Evolutionary conservation across 129 eudicot genomes (phyloP).

Genomic region (Sambucus nigra): DNA sequence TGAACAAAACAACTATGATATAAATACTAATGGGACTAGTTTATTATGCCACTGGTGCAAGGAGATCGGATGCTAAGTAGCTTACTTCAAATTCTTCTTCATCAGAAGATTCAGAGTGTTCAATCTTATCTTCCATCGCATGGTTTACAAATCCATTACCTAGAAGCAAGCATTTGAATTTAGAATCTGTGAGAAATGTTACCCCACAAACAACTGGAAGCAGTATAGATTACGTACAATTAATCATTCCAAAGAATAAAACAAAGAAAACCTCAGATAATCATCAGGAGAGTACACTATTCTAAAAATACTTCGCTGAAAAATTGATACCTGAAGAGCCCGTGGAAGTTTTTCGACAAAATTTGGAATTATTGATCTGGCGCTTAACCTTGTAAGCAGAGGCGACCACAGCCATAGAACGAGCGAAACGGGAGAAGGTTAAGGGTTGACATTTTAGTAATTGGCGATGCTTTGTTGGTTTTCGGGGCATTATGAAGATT

Average conservation of each 20-base stretch:
- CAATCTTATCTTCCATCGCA: slow-evolving; percentile 2
- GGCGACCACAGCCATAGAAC: slow-evolving; percentile 26
- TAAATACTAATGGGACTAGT: not conserved
- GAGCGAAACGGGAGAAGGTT: slow-evolving; percentile 40
- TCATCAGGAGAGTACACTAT: too few relatives aligned
- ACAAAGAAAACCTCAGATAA: not conserved
- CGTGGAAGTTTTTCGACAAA: slow-evolving; percentile 1
- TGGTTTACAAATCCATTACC: slow-evolving; percentile 12
- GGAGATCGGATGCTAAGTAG: not conserved
- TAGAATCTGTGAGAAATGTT: not conserved
- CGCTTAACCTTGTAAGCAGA: slow-evolving; percentile 15
- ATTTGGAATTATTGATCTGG: not conserved
- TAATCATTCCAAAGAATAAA: too few relatives aligned
- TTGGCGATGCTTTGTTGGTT: slow-evolving; percentile 13
- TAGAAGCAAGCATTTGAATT: not conserved
- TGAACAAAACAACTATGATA: not conserved
- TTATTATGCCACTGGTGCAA: not conserved
- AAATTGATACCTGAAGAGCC: slow-evolving; percentile 17
- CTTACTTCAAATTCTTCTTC: slow-evolving; percentile 42
- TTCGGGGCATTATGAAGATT: slow-evolving; percentile 30
- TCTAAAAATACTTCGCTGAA: too few relatives aligned
- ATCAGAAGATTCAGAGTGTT: slow-evolving; percentile 34
- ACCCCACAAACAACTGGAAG: too few relatives aligned
- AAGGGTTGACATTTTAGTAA: slow-evolving; percentile 17
- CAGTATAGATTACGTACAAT: not conserved